Base-by-base conservation (phyloP, 169 alveolate genomes). In the Plasmodium gaboni region DNA sequence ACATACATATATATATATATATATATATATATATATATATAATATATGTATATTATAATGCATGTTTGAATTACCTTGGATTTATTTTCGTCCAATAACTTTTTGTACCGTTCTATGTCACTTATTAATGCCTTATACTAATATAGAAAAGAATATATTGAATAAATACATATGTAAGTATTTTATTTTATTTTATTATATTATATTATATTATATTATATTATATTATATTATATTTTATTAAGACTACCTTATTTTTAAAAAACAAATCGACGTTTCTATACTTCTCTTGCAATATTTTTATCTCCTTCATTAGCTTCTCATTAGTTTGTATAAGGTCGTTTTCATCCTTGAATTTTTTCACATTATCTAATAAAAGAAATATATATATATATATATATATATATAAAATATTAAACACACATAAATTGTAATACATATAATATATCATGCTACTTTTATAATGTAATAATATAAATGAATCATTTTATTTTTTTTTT, bases 191-290 rank as follows among this genome's bases (percentile, higher is more conserved):
- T 19, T 19, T 0, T 19, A 19, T 19, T 19, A 19, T 28, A 2
- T 28, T 28, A 3, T 28, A 2, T 28, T 28, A 28, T 28, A 3
- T 38, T 38, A 3, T 5, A 38, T 38, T 38, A 38, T 38, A 0
- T 38, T 6, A 38, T 38, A 38, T 38, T 10, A 48, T 12, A 38
- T 48, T 15, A 19, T 73, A n/a, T 4, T 74, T 50, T 7, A 0
- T 42, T 61, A 60, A 12, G 60, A 38, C 46, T 76, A 76, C 89
- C 89, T 76, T 76, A 24, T 51, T 67, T 24, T 76, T 76, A 28
- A 76, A 76, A 65, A 76, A 76, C 46, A 76, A 76, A 44, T 76
- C 89, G 9, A 76, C 89, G 19, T 64, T 65, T 59, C 63, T 76
- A 44, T 76, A 76, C 46, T 76, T 76, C n/a, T 76, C 78, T 44